Evolutionary conservation across 1,284 basidiomycete genomes (phyloP).

Genomic region (Dichomitus squalens): DNA sequence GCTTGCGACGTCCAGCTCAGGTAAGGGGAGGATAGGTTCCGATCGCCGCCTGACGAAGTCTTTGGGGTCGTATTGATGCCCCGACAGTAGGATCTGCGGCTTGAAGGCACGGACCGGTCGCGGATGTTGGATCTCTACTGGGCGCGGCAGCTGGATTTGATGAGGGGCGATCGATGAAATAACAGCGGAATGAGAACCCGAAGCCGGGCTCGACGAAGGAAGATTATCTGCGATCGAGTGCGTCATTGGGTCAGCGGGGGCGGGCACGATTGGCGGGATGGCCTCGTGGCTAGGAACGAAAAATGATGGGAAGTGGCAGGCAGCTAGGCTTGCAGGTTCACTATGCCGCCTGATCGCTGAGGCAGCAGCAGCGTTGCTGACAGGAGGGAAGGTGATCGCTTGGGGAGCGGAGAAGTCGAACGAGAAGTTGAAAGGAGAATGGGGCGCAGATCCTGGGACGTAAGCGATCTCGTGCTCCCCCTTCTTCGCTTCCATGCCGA

Average conservation of each 20-base stretch:
- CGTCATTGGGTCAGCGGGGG: slow-evolving; percentile 11
- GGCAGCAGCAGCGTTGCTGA: background rate
- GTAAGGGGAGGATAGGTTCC: slow-evolving; percentile 19
- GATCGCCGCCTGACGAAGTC: slow-evolving; percentile 22
- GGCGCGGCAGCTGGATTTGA: slow-evolving; percentile 19
- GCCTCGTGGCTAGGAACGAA: slow-evolving; percentile 10
- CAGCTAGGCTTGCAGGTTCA: slow-evolving; percentile 21
- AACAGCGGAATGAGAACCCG: slow-evolving; percentile 7
- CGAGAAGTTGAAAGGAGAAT: slow-evolving; percentile 13
- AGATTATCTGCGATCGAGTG: slow-evolving; percentile 23
- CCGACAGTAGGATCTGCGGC: slow-evolving; percentile 22
- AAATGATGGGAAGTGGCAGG: slow-evolving; percentile 16
- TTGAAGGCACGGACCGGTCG: slow-evolving; percentile 24
- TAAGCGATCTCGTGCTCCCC: slow-evolving; percentile 14
- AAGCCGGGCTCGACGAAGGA: slow-evolving; percentile 8
- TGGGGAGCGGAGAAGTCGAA: slow-evolving; percentile 6
- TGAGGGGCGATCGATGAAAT: slow-evolving; percentile 26
- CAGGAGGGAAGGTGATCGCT: slow-evolving; percentile 1
- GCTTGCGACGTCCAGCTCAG: slow-evolving; percentile 20
- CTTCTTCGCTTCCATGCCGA: slow-evolving; percentile 13
- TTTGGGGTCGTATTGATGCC: slow-evolving; percentile 20
- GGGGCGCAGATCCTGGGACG: slow-evolving; percentile 23
- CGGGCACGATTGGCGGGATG: slow-evolving; percentile 7
- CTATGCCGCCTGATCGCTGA: slow-evolving; percentile 19
- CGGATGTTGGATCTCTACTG: slow-evolving; percentile 20